Base-by-base conservation (phyloP, 768 basidiomycete genomes). In the Auricularia heimuer region DNA sequence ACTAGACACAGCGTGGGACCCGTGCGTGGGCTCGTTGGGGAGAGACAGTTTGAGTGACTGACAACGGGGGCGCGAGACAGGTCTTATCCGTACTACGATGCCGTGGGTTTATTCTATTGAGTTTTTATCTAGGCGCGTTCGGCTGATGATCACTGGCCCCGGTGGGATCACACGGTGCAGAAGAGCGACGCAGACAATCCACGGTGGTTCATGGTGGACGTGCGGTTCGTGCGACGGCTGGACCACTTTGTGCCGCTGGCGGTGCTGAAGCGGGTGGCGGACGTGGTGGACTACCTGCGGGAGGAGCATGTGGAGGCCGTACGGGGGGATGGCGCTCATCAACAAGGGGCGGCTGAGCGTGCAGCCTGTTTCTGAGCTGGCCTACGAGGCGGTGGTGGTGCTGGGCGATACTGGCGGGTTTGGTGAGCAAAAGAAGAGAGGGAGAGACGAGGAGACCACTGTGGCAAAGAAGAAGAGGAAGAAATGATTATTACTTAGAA, bases 201-300 rank as follows among this genome's bases (percentile, higher is more conserved):
- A 1, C 90, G 82, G 72, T 98, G 94, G 94, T 94, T 81, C 78
- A 98, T 98, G 94, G 90, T 94, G 42, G 87, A 93, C 69, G 76
- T 88, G 62, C 82, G 81, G 37, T 94, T 95, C 73, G 69, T 75
- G 16, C 77, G 82, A 4, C 84, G 89, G 29, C 81, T 89, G 4
- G 68, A 74, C 36, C 79, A 94, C 76, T 93, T 93, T 63, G 82
- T 96, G 11, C 87, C 94, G 2, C 80, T 96, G 11, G 78, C 87
- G 4, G 79, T 96, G 0, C 79, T 98, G 54, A 85, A 86, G 33
- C 76, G 95, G 45, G 83, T 86, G 0, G 78, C 87, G 2, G 73
- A 77, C 45, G 82, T 81, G 63, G 72, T 92, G n/a, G 76, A 75
- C 4, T 94, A 94, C 73, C 82, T 94, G 29, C 84, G 82, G 3